Percentiles rank a stretch among this genome's conserved stretches.
These are phyloP conservation scores for Candida sanyaensis DNA, from an alignment of 1,139 yeast species.

Conservation along the genomic window DNA sequence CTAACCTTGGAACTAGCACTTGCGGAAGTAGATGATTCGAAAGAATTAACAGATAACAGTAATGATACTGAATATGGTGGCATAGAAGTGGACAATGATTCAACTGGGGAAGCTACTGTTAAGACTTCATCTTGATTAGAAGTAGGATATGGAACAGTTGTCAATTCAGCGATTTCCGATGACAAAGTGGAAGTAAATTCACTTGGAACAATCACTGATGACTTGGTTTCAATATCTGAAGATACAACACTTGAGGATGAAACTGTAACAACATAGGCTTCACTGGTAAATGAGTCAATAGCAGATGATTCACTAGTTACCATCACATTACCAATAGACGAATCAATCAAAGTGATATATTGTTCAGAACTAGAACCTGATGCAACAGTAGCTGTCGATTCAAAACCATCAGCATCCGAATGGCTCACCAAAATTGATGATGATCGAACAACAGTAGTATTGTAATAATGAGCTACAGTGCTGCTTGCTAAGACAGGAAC, in stretches of 20 bases:
- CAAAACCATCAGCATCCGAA: not conserved
- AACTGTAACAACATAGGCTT: not conserved
- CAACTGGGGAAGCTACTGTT: too few relatives aligned
- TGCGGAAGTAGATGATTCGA: too few relatives aligned
- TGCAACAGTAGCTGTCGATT: not conserved
- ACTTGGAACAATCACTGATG: not conserved
- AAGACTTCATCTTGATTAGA: too few relatives aligned
- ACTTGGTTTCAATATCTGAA: not conserved
- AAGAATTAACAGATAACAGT: too few relatives aligned
- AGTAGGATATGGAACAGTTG: too few relatives aligned
- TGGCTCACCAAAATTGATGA: constrained; percentile 5
- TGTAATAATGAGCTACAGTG: not conserved
- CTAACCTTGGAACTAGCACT: too few relatives aligned
- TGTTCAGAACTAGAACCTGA: not conserved
- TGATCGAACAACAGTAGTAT: not conserved
- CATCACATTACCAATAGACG: too few relatives aligned
- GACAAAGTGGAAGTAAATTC: not conserved
- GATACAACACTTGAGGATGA: not conserved
- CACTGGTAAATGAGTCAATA: not conserved
- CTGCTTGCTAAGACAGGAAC: not conserved
- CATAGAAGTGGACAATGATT: too few relatives aligned
- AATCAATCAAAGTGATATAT: not conserved
- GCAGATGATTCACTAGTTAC: too few relatives aligned
- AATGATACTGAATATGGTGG: too few relatives aligned
- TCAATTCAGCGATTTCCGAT: too few relatives aligned